A percentile compares a stretch with the other conserved stretches of the same genome.
phyloP scores from a whole-genome alignment of 2,329 filamentous ascomycete species.

The Fusarium algeriense region DNA sequence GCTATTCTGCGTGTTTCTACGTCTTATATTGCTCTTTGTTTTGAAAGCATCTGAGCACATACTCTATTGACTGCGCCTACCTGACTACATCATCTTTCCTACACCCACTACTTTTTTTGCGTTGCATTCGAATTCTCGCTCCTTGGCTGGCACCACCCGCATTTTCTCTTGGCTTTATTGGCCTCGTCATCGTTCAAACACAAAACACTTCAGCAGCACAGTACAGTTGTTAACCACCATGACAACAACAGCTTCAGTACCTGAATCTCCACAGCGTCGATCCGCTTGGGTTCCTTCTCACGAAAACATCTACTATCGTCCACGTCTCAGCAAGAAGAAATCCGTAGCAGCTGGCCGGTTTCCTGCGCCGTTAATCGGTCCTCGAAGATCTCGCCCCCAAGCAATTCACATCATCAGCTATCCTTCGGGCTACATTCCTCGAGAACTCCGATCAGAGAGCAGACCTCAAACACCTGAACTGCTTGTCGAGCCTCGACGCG shows the following conservation, averaged over 20 bases:
- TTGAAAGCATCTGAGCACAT: slow-evolving; percentile 20
- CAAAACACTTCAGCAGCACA: background rate
- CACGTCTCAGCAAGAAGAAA: slow-evolving; percentile 43
- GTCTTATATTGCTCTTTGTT: slow-evolving; percentile 24
- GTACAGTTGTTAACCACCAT: slow-evolving; percentile 44
- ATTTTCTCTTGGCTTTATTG: slow-evolving; percentile 39
- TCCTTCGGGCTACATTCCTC: slow-evolving; percentile 59
- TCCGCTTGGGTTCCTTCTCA: slow-evolving; percentile 46
- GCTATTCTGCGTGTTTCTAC: slow-evolving; percentile 6
- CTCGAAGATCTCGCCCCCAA: slow-evolving; percentile 55
- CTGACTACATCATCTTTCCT: slow-evolving; percentile 15
- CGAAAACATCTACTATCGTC: slow-evolving; percentile 47
- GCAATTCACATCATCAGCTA: slow-evolving; percentile 59
- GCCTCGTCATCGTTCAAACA: slow-evolving; percentile 34
- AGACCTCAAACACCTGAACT: slow-evolving; percentile 34
- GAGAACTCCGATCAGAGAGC: slow-evolving; percentile 54
- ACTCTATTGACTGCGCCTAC: background rate
- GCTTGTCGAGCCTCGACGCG: slow-evolving; percentile 24
- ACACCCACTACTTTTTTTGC: slow-evolving; percentile 19
- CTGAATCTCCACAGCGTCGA: slow-evolving; percentile 37
- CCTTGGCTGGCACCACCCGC: slow-evolving; percentile 39
- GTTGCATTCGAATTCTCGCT: slow-evolving; percentile 29
- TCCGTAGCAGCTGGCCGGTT: slow-evolving; percentile 43
- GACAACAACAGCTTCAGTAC: slow-evolving; percentile 31
- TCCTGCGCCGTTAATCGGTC: slow-evolving; percentile 56